Evolutionary conservation across 257 asterid species (phyloP), one percentile per base, ranked within the genome.

Genomic region (Gentiana macrophylla): DNA sequence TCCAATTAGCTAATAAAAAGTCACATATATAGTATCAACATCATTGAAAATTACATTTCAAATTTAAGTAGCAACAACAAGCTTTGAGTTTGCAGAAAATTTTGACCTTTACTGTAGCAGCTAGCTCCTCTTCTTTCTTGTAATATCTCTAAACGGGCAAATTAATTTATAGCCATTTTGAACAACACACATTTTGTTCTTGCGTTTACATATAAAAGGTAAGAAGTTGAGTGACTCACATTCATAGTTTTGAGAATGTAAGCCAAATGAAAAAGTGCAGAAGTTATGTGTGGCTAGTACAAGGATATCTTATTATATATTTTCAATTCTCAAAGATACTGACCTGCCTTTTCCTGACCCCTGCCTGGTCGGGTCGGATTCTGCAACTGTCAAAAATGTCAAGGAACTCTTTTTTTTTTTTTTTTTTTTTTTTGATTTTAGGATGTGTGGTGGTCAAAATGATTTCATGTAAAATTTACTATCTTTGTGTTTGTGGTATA

Each of bases 191-290:
- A 24, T 64, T 56, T 15, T 15, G 24, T 52, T 45, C 35, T 65
- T 66, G 65, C 57, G 6, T 41, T 32, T 49, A 2, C 53, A 53
- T 15, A 62, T 9, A 38, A 73, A 56, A 47, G 77, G 62, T 49
- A 12, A 56, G 65, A 71, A 75, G 65, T 47, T 70, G 87, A 73
- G 94, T 77, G 90, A 79, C 65, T 67, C 77, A 52, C 38, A 64
- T 15, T 64, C 4, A 10, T 52, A 41, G 60, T 32, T 48, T 15
- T 41, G 46, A 41, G 46, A 0, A 41, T 41, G 6, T 41, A 41
- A 41, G 46, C 6, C 6, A 41, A 41, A 41, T 1, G 6, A 41
- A 41, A 41, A 41, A 41, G 46, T 41, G 1, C 9, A 41, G 46
- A 4, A 41, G 24, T 15, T 15, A 15, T 15, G 24, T 15, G 24